phyloP scores from a whole-genome alignment of 1,139 yeast species.

The Taphrina flavorubra region DNA sequence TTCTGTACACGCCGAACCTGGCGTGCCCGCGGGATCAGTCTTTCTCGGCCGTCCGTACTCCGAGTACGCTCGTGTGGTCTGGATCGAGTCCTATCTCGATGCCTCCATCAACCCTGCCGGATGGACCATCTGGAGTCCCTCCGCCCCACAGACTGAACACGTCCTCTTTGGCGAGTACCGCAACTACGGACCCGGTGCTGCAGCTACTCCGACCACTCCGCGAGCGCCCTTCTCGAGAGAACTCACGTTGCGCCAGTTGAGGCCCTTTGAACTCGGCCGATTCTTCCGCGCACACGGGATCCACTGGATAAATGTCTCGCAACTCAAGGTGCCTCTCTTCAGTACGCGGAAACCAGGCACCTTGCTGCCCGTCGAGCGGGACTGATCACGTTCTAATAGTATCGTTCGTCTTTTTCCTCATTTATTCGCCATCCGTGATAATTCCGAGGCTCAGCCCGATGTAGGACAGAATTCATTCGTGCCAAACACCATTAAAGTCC shows the following conservation, averaged over 20 bases:
- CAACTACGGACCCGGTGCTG: constrained; percentile 24
- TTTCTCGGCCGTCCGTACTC: constrained; percentile 21
- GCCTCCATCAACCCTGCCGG: constrained; percentile 14
- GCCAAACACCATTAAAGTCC: too few relatives aligned
- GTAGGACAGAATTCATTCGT: too few relatives aligned
- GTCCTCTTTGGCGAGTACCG: constrained; percentile 17
- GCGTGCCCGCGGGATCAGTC: not conserved
- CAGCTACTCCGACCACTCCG: not conserved
- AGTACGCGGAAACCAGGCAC: constrained; percentile 13
- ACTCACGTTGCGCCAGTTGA: constrained; percentile 1
- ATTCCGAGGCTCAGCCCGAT: too few relatives aligned
- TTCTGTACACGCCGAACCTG: constrained; percentile 1
- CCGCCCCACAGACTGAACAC: constrained; percentile 4
- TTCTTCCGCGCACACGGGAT: constrained; percentile 18
- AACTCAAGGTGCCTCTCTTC: constrained; percentile 1
- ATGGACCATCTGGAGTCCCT: constrained; percentile 22
- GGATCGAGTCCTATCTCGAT: not conserved
- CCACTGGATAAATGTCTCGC: constrained; percentile 14
- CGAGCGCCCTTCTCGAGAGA: constrained; percentile 9
- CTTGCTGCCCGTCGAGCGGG: not conserved
- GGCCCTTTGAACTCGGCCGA: not conserved
- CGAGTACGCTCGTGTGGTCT: constrained; percentile 10
- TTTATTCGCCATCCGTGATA: too few relatives aligned
- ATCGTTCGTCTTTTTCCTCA: too few relatives aligned
- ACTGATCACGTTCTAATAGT: not conserved